These are phyloP conservation scores for Pythium grandisporangium DNA, from an alignment of 352 stramenopile species.

Conservation along the genomic window DNA sequence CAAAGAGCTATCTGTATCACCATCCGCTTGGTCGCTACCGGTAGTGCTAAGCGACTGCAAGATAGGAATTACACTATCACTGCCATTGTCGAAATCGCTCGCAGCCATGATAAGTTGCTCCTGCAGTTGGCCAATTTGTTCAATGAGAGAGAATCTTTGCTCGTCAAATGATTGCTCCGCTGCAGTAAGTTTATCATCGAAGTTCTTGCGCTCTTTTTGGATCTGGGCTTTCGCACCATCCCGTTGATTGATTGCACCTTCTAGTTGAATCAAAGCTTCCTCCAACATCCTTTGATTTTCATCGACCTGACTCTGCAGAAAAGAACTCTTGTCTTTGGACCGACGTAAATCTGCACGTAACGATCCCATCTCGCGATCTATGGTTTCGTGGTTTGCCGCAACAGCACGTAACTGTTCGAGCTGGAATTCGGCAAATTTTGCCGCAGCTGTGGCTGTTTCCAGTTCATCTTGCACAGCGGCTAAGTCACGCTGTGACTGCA, in stretches of 20 bases:
- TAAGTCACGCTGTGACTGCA: constrained; percentile 58
- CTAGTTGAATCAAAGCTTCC: too few species aligned
- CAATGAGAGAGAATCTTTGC: not conserved
- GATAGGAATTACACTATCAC: not conserved
- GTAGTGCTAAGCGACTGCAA: not conserved
- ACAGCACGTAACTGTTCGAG: constrained; percentile 59
- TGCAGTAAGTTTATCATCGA: constrained; percentile 7
- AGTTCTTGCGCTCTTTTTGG: constrained; percentile 6
- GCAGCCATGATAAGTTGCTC: not conserved
- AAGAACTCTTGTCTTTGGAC: constrained; percentile 1
- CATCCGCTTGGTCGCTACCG: not conserved
- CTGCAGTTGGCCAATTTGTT: too few species aligned
- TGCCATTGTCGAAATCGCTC: too few species aligned
- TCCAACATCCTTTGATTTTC: constrained; percentile 11
- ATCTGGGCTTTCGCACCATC: constrained; percentile 7
- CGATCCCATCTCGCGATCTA: constrained; percentile 13
- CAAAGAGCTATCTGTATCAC: constrained; percentile 3
- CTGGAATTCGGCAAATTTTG: constrained; percentile 79
- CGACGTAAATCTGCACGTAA: constrained; percentile 11
- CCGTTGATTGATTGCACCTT: too few species aligned
- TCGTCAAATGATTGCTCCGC: not conserved
- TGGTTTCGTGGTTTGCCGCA: constrained; percentile 37
- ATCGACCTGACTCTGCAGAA: constrained; percentile 6
- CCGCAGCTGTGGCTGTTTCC: constrained; percentile 65
- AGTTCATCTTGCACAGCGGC: constrained; percentile 58